phyloP scores from a whole-genome alignment of 148 eudicot species.

The Heliamphora exappendiculata region DNA sequence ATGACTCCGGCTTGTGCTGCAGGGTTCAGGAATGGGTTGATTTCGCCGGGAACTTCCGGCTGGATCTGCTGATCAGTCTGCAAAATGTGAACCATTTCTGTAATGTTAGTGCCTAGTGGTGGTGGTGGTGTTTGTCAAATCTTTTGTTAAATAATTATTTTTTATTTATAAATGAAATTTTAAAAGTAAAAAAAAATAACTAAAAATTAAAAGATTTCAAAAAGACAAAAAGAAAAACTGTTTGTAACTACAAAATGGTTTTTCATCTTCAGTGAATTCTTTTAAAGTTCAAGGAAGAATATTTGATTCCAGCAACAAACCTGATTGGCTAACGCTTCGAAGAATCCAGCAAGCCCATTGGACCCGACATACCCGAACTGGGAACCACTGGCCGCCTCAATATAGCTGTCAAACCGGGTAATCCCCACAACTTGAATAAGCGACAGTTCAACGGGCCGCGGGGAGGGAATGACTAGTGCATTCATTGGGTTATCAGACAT shows the following conservation, averaged over 20 bases:
- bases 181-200: no score
- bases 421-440: slow-evolving; percentile 76
- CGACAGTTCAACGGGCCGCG: slow-evolving; percentile 45
- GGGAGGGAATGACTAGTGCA: slow-evolving; percentile 51
- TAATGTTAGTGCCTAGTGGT: no score
- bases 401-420: slow-evolving; percentile 41
- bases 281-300: no score
- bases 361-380: slow-evolving; percentile 19
- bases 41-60: not conserved
- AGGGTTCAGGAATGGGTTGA: not conserved
- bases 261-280: no score
- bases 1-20: slow-evolving; percentile 20
- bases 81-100: not conserved
- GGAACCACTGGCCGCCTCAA: slow-evolving; percentile 64
- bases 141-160: no score
- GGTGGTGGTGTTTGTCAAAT: no score
- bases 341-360: slow-evolving; percentile 19
- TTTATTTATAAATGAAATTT: no score
- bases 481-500: slow-evolving; percentile 92
- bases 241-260: no score
- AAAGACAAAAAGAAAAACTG: no score
- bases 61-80: not conserved
- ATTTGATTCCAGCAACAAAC: no score
- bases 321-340: slow-evolving; percentile 31
- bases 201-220: no score